Evolutionary conservation across 192 early-diverging fungal species (phyloP), one percentile per base, ranked within the genome.

Genomic region (Lobosporangium transversale): DNA sequence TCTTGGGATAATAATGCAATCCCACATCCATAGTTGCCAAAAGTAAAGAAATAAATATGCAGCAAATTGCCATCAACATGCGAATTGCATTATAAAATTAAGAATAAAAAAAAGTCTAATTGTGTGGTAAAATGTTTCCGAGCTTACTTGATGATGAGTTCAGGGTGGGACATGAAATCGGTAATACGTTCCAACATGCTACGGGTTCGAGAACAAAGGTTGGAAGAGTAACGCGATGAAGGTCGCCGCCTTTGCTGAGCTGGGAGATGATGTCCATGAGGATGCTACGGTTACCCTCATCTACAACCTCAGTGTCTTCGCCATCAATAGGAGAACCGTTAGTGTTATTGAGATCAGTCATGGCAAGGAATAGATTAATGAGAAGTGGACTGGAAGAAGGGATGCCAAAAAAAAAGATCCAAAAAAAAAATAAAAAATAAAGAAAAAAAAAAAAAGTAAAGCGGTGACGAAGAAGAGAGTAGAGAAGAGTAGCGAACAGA

Each of bases 151-250:
- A 92, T 80, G 24, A 96, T 74, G 59, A 94, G 74, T 37, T 96
- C 92, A 9, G 93, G 92, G 58, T 96, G 94, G 33, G 89, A 89
- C 90, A 97, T 94, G 84, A 98, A 98, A 84, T 98, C 95, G 8
- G 95, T 95, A 27, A 98, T 92, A 23, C 94, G 89, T 74, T 98
- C 97, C 27, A 94, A 87, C 85, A 97, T 95, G 79, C 92, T 94
- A 23, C 96, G 81, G 95, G 93, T 63, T 98, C 97, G 23, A 98
- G 85, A 4, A 98, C 90, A 85, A 98, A 98, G 6, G 94, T 95
- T 12, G 95, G 97, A 18, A 98, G 88, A n/a, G 95, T 94, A 45
- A 98, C 90, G 55, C 93, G 85, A 57, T 93, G 93, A 58, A 98
- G 88, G 71, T 98, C 97, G 81, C 90, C 94, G 50, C 92, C 94